Base-by-base conservation (phyloP, 2,329 filamentous ascomycete genomes). In the Hymenotorrendiella dingleyae region DNA sequence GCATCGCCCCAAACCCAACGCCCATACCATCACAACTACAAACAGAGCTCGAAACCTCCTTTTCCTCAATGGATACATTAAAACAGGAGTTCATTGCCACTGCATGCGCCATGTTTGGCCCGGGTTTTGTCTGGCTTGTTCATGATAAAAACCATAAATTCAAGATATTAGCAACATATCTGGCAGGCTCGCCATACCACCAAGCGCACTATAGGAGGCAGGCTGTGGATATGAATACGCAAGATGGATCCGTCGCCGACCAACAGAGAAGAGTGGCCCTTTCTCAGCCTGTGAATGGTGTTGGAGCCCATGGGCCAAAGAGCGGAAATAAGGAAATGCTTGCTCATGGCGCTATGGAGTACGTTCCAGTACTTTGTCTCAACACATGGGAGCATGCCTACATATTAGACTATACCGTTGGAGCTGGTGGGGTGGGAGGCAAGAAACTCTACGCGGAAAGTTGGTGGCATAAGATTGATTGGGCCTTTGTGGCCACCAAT, bases 301-400 rank as follows among this genome's bases (percentile, higher is more conserved):
- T 58, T 47, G 64, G 64, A 48, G 49, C 58, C 9, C 52, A 58
- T 47, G 56, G 57, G 26, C 11, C 26, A 8, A 8, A 19, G 17
- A 36, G 50, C 24, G 56, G 50, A 32, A 54, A 57, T 29, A 46
- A 48, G 20, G 60, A 59, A 11, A 65, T 63, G 42, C 64, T 74
- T 46, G 74, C 80, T 4, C 80, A 84, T 2, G 84, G 84, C 28
- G 82, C 82, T 45, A 74, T 79, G 50, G 74, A 84, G 36, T 65
- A 90, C 24, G 72, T 80, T 43, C 90, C 91, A 10, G 72, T 97
- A 47, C 70, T 98, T 56, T 96, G 91, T 62, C 76, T 97, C 46
- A 97, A 89, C 68, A 95, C 89, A 4, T 98, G 93, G 93, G 84
- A 97, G 71, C 93, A 97, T 67, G 82, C 84, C 7, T 98, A 86